phyloP scores from a whole-genome alignment of 78 protist genomes.

The Dictyostelium capitatum region DNA sequence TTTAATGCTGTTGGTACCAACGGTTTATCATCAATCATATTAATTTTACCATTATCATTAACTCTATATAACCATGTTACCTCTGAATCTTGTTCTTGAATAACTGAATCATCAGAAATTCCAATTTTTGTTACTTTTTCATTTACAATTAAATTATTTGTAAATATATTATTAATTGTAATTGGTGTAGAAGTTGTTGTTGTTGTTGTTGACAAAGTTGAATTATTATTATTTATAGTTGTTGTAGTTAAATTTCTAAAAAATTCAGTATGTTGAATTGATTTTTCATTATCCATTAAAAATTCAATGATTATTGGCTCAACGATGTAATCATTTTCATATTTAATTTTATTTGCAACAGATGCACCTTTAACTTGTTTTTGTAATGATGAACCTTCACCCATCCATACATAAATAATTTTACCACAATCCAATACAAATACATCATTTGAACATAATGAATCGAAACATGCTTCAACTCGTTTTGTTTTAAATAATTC shows the following conservation, averaged over 20 bases:
- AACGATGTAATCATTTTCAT: slow-evolving; percentile 34
- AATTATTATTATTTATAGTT: too few relatives aligned
- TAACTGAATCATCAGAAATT: not conserved
- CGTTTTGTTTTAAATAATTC: slow-evolving; percentile 57
- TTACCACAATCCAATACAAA: slow-evolving; percentile 63
- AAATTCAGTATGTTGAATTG: not conserved
- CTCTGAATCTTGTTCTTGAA: slow-evolving; percentile 15
- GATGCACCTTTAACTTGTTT: slow-evolving; percentile 61
- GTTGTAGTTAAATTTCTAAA: not conserved
- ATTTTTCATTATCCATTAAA: slow-evolving; percentile 21
- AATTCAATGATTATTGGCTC: slow-evolving; percentile 61
- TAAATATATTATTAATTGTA: slow-evolving; percentile 25
- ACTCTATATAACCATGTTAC: slow-evolving; percentile 69
- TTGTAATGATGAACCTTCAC: slow-evolving; percentile 38
- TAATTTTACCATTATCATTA: slow-evolving; percentile 62
- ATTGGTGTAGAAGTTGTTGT: too few relatives aligned
- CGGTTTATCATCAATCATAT: slow-evolving; percentile 48
- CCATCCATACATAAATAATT: slow-evolving; percentile 60
- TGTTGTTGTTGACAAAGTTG: not conserved
- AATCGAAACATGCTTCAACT: slow-evolving; percentile 36
- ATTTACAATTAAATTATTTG: slow-evolving; percentile 16
- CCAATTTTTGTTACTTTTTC: slow-evolving; percentile 1
- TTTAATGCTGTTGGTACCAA: slow-evolving; percentile 51
- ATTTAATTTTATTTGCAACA: slow-evolving; percentile 60
- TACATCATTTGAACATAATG: slow-evolving; percentile 64